Evolutionary conservation across 176 grass and related monocot species (phyloP).

Genomic region (Pontederia crassipes): DNA sequence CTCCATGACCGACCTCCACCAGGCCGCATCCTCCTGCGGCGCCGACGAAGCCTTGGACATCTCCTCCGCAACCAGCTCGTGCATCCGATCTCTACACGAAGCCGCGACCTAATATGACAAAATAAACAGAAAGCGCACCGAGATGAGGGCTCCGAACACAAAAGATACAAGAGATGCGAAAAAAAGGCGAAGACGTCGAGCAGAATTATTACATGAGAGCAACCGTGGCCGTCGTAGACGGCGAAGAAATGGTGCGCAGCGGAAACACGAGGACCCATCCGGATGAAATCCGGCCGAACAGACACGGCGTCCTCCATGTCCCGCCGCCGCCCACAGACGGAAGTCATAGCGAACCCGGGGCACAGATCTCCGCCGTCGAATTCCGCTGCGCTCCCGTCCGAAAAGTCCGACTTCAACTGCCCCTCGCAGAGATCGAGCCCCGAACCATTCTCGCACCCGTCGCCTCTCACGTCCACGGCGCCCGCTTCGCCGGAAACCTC

Average conservation of each 20-base stretch:
- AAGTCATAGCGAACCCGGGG: constrained; percentile 37
- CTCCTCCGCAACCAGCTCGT: constrained; percentile 63
- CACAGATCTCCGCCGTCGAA: neutral
- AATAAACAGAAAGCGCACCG: neutral
- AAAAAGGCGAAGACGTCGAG: neutral
- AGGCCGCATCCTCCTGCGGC: neutral
- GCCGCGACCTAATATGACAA: constrained; percentile 51
- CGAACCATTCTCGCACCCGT: neutral
- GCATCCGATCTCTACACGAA: constrained; percentile 62
- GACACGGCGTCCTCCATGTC: constrained; percentile 65
- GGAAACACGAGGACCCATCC: neutral
- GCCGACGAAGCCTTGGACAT: neutral
- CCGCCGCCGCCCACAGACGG: constrained; percentile 42
- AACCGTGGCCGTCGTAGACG: constrained; percentile 89
- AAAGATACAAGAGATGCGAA: neutral
- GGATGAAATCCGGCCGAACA: constrained; percentile 31
- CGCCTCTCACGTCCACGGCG: neutral
- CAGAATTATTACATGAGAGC: constrained; percentile 54
- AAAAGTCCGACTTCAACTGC: no score
- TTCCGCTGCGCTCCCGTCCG: neutral
- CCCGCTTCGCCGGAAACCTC: neutral
- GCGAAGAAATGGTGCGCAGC: constrained; percentile 59
- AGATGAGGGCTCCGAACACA: neutral
- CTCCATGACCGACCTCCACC: constrained; percentile 48
- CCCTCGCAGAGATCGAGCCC: no score